phyloP scores from a whole-genome alignment of 2,329 filamentous ascomycete genomes.

The Aspergillus awamori region DNA sequence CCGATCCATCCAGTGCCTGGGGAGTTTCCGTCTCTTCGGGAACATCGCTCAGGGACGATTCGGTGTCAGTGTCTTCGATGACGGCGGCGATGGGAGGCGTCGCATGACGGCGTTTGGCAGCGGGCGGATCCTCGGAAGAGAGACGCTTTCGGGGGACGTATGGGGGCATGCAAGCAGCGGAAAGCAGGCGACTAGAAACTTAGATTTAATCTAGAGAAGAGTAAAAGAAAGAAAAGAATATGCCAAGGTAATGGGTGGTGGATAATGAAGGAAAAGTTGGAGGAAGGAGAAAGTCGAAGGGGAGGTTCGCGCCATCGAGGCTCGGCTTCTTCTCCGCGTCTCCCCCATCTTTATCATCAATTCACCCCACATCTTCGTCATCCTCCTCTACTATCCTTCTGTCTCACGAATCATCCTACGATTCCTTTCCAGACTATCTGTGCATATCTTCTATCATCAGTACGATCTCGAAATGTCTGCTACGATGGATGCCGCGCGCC shows the following conservation, averaged over 20 bases:
- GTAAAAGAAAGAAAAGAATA: slow-evolving; percentile 8
- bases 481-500: slow-evolving; percentile 59
- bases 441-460: no score
- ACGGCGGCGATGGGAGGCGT: slow-evolving; percentile 28
- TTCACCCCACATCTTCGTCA: not conserved
- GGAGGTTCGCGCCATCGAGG: not conserved
- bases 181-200: slow-evolving; percentile 9
- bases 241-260: not conserved
- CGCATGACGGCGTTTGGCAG: slow-evolving; percentile 39
- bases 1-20: slow-evolving; percentile 37
- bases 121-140: slow-evolving; percentile 39
- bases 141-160: slow-evolving; percentile 50
- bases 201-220: slow-evolving; percentile 16
- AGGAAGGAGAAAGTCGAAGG: slow-evolving; percentile 8
- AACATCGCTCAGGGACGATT: slow-evolving; percentile 43
- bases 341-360: not conserved
- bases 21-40: slow-evolving; percentile 27
- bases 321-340: slow-evolving; percentile 3
- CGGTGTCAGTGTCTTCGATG: slow-evolving; percentile 33
- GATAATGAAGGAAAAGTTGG: not conserved
- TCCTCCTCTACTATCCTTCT: not conserved
- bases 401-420: not conserved
- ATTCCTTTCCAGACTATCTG: not conserved
- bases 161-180: slow-evolving; percentile 45
- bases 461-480: not conserved